Evolutionary conservation across 2,329 filamentous ascomycete genomes (phyloP), one percentile per base, ranked within the genome.

Genomic region (Claviceps africana): DNA sequence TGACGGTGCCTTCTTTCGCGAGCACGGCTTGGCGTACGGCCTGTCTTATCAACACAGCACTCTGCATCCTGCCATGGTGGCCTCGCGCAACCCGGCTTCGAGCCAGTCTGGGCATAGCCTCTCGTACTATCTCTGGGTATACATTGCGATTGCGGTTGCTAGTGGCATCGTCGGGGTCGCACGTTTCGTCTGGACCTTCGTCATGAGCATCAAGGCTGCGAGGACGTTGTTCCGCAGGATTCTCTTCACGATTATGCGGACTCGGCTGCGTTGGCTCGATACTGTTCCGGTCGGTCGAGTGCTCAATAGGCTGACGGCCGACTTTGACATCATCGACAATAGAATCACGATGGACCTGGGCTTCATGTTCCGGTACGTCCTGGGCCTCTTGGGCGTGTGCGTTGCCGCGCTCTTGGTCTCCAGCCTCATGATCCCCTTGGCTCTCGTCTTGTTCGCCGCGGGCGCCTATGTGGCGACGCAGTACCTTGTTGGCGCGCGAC

Each of bases 231-330:
- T 89, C 56, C 74, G 79, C 22, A 76, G 76, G 50, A 76, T 89
- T 56, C 79, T 83, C 44, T 81, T 78, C 57, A 74, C 79, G 0
- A 75, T 91, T 11, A 72, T 91, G 3, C 78, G 83, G 19, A 82
- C 86, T 6, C 86, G 85, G 1, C 71, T 90, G n/a, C 74, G 85
- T 55, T 89, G 85, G 84, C 74, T 91, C 39, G 86, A 91, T 61
- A 90, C 86, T 0, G 82, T 88, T 0, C 87, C 87, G 0, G 72
- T 88, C 1, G 86, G 86, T 2, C 78, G 86, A 46, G 79, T 90
- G 39, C 71, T 90, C 21, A 91, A 91, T 66, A 77, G 86, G 2
- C 88, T 90, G 64, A 88, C 85, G 0, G 74, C 83, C 3, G 86
- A 91, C 65, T 89, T 91, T 65, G 80, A 83, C 58, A 75, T 81